phyloP scores from a whole-genome alignment of 2,329 filamentous ascomycete genomes.

The Ophiostoma ulmi region DNA sequence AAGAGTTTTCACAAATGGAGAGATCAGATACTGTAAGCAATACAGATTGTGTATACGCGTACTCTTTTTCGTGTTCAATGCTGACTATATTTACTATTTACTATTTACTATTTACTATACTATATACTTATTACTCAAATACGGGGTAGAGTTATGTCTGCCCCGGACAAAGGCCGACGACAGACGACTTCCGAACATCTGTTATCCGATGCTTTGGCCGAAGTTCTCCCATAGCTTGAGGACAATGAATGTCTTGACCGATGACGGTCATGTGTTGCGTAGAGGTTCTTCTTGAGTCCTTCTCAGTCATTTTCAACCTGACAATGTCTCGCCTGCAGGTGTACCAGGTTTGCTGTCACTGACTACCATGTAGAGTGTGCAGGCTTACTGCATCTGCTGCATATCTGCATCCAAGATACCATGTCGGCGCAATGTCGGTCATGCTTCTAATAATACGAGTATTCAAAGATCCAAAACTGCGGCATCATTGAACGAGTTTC shows the following conservation, averaged over 20 bases:
- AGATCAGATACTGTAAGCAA: background rate
- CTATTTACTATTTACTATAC: background rate
- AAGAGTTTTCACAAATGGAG: background rate
- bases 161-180: background rate
- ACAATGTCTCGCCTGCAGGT: constrained; percentile 1
- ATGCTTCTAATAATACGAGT: background rate
- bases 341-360: background rate
- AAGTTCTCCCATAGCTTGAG: background rate
- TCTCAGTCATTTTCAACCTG: background rate
- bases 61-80: background rate
- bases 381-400: background rate
- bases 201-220: background rate
- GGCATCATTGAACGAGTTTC: background rate
- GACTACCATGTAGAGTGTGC: background rate
- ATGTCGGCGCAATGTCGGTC: constrained; percentile 2
- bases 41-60: constrained; percentile 2
- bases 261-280: background rate
- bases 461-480: background rate
- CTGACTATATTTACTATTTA: background rate
- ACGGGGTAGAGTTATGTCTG: background rate
- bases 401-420: background rate
- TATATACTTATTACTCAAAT: no score
- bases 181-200: background rate
- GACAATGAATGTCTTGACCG: background rate
- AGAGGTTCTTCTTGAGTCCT: background rate